phyloP scores from a whole-genome alignment of 495 filamentous ascomycete genomes.

The Talaromyces liani region DNA sequence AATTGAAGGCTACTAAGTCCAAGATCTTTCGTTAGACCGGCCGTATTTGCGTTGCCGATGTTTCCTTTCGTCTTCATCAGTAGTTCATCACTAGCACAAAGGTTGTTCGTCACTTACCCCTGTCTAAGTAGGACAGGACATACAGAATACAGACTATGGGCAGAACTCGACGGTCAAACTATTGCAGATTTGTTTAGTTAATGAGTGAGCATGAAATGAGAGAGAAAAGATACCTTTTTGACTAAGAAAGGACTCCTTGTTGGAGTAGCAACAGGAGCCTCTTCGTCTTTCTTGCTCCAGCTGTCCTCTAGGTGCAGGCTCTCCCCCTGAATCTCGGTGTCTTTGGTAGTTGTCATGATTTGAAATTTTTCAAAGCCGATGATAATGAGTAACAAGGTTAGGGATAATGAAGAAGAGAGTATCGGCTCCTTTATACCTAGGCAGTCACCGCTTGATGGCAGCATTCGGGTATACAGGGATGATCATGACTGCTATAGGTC shows the following conservation, averaged over 20 bases:
- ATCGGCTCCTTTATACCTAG: background rate
- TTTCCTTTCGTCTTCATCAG: slow-evolving; percentile 26
- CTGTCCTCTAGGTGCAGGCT: background rate
- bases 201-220: background rate
- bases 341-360: background rate
- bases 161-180: slow-evolving; percentile 22
- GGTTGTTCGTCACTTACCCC: slow-evolving; percentile 8
- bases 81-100: background rate
- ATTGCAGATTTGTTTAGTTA: background rate
- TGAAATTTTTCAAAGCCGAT: background rate
- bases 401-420: background rate
- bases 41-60: slow-evolving; percentile 51
- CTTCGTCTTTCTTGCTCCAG: background rate
- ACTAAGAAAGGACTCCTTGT: background rate
- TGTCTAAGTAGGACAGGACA: slow-evolving; percentile 21
- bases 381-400: background rate
- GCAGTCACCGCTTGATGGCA: background rate
- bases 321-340: background rate
- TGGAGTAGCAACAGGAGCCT: background rate
- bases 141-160: slow-evolving; percentile 24
- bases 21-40: slow-evolving; percentile 41
- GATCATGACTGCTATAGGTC: background rate
- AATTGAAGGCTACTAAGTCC: slow-evolving; percentile 37
- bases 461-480: background rate
- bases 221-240: slow-evolving; percentile 10